A percentile compares a stretch with the other conserved stretches of the same genome.
Conservation (phyloP, 768 basidiomycete genomes). For the Russula ochroleuca region DNA sequence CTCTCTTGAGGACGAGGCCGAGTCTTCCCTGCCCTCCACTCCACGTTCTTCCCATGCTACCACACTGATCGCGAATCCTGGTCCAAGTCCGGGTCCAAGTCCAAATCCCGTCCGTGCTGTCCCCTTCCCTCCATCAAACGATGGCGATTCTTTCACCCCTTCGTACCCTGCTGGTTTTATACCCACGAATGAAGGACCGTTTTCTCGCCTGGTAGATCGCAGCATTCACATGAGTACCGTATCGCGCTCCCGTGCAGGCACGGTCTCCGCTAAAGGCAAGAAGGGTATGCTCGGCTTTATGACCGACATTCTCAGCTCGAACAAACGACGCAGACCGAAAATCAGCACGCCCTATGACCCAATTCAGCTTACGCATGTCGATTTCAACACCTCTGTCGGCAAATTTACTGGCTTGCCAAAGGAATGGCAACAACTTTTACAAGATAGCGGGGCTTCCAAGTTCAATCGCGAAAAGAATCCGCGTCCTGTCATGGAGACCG, state of each 20-base stretch:
- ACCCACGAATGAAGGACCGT: too few relatives aligned
- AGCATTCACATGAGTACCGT: slow-evolving; percentile 28
- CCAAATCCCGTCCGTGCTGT: slow-evolving; percentile 28
- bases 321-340: slow-evolving; percentile 77
- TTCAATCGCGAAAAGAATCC: slow-evolving; percentile 96
- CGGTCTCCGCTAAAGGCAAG: slow-evolving; percentile 42
- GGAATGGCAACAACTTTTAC: slow-evolving; percentile 99
- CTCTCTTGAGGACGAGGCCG: slow-evolving; percentile 31
- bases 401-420: slow-evolving; percentile 97
- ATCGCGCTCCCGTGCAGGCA: slow-evolving; percentile 42
- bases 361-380: slow-evolving; percentile 98
- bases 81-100: slow-evolving; percentile 35
- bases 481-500: slow-evolving; percentile 96
- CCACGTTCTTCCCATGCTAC: slow-evolving; percentile 82
- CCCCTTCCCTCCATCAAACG: slow-evolving; percentile 43
- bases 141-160: neutral
- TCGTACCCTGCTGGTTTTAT: too few relatives aligned
- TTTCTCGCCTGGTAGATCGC: neutral
- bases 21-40: slow-evolving; percentile 42
- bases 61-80: slow-evolving; percentile 53
- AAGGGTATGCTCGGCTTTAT: slow-evolving; percentile 64
- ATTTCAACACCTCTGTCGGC: slow-evolving; percentile 97
- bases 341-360: slow-evolving; percentile 98
- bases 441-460: slow-evolving; percentile 85
- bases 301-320: slow-evolving; percentile 69